Evolutionary conservation across 1,139 yeast genomes (phyloP).

Genomic region (Sugiyamaella sp.): DNA sequence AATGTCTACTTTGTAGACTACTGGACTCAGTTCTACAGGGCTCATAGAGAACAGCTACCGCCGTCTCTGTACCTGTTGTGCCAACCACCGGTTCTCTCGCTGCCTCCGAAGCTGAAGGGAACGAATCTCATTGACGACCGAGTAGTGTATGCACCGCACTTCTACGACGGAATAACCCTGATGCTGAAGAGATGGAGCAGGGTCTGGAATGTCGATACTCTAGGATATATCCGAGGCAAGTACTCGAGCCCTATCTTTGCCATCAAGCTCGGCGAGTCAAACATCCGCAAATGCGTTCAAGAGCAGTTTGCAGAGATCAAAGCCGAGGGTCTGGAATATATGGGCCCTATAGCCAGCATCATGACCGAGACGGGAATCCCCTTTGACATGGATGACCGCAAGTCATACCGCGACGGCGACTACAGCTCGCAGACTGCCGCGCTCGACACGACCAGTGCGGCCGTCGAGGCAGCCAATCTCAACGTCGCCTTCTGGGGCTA

Average conservation of each 20-base stretch:
- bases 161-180: constrained; percentile 85
- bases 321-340: constrained; percentile 56
- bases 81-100: constrained; percentile 82
- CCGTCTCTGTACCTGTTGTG: constrained; percentile 59
- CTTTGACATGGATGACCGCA: constrained; percentile 80
- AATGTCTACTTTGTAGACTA: constrained; percentile 64
- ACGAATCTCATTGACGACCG: constrained; percentile 61
- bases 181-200: constrained; percentile 76
- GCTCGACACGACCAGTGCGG: constrained; percentile 73
- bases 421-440: constrained; percentile 74
- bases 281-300: constrained; percentile 68
- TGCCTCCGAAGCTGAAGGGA: constrained; percentile 67
- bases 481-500: constrained; percentile 85
- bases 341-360: constrained; percentile 71
- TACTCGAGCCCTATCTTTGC: constrained; percentile 75
- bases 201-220: constrained; percentile 73
- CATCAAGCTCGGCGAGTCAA: constrained; percentile 73
- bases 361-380: constrained; percentile 95
- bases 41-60: constrained; percentile 52
- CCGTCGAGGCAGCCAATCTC: constrained; percentile 69
- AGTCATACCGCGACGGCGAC: constrained; percentile 61
- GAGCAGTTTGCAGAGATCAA: constrained; percentile 67
- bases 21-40: constrained; percentile 53
- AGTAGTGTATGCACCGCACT: constrained; percentile 79
- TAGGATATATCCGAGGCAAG: constrained; percentile 75